A percentile compares a stretch with the other conserved stretches of the same genome.
phyloP scores from a whole-genome alignment of 2,329 filamentous ascomycete genomes.

The Sporothrix globosa region DNA sequence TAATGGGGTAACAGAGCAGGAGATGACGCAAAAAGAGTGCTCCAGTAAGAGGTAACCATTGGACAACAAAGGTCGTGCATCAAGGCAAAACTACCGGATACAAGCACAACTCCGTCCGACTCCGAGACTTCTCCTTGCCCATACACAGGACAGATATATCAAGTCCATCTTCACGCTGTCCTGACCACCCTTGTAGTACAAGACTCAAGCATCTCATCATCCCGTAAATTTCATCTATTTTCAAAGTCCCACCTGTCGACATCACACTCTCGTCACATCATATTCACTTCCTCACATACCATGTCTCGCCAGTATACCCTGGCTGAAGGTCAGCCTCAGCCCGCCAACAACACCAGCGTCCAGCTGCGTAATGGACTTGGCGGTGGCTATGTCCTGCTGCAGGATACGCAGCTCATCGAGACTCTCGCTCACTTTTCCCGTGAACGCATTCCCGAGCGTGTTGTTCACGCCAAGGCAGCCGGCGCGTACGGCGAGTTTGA shows the following conservation, averaged over 20 bases:
- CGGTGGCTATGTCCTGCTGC: slow-evolving; percentile 61
- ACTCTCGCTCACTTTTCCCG: slow-evolving; percentile 59
- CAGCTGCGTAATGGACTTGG: slow-evolving; percentile 29
- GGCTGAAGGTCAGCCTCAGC: not conserved
- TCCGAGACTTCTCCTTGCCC: too few relatives aligned
- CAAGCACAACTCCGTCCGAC: too few relatives aligned
- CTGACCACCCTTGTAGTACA: too few relatives aligned
- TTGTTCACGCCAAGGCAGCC: slow-evolving; percentile 39
- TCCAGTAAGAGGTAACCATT: too few relatives aligned
- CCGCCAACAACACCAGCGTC: not conserved
- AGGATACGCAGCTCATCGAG: slow-evolving; percentile 68
- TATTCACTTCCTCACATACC: not conserved
- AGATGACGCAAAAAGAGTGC: too few relatives aligned
- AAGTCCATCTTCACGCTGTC: too few relatives aligned
- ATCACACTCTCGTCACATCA: not conserved
- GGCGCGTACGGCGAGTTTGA: slow-evolving; percentile 39
- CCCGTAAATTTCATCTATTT: too few relatives aligned
- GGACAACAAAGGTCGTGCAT: too few relatives aligned
- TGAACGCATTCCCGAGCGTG: slow-evolving; percentile 38
- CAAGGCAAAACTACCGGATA: too few relatives aligned
- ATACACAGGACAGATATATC: too few relatives aligned
- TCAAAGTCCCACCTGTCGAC: not conserved
- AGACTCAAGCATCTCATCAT: too few relatives aligned
- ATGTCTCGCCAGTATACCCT: slow-evolving; percentile 16
- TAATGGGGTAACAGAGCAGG: too few relatives aligned